These are phyloP conservation scores for Colletotrichum paranaense DNA, from an alignment of 2,329 filamentous ascomycete genomes.

Conservation along the genomic window DNA sequence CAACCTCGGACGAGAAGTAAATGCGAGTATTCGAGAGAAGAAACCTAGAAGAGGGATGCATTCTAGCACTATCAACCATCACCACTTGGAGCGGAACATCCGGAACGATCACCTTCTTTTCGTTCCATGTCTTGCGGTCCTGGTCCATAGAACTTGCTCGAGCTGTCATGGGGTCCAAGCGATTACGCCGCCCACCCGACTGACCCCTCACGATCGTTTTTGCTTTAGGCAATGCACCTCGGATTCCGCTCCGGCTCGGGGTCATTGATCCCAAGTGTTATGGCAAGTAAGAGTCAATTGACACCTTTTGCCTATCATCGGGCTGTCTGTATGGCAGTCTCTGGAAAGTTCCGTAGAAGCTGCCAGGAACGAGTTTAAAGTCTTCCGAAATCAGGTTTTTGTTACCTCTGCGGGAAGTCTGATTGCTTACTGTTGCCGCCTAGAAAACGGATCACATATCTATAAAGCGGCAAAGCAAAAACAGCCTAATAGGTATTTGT, in stretches of 20 bases:
- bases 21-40: neutral
- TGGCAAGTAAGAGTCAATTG: too few species aligned
- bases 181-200: neutral
- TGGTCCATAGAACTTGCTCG: neutral
- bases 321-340: neutral
- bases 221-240: neutral
- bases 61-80: neutral
- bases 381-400: neutral
- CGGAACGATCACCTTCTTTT: neutral
- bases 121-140: neutral
- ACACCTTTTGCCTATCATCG: neutral
- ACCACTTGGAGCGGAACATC: neutral
- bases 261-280: neutral
- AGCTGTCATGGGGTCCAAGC: neutral
- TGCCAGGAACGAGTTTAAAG: neutral
- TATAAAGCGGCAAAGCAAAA: too few species aligned
- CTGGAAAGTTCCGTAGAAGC: neutral
- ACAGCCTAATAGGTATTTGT: too few species aligned
- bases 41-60: neutral
- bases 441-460: too few species aligned
- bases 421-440: too few species aligned
- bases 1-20: neutral
- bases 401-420: too few species aligned
- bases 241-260: neutral
- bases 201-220: neutral